Evolutionary conservation across 345 rosid species (phyloP), one percentile per base, ranked within the genome.

Genomic region (Acer yangbiense): DNA sequence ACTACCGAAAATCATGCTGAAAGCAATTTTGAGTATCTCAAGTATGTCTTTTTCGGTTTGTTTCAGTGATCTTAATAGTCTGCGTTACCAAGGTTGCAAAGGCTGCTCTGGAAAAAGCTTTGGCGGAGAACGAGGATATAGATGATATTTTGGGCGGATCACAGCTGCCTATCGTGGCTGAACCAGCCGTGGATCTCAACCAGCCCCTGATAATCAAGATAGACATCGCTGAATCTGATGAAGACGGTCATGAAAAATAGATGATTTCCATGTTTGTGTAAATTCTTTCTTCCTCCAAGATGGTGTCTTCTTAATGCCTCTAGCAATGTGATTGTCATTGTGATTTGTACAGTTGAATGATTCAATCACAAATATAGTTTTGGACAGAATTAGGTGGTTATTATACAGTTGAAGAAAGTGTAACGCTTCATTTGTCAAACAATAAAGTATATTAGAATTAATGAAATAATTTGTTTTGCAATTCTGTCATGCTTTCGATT

Each of bases 131-230:
- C 48, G 98, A 89, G 68, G 90, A 85, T 35, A 48, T 90, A 6
- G 94, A 83, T 62, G 85, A 75, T 12, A 76, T 86, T 43, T 48
- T 82, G 18, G 82, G 72, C 41, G 73, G 89, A 0, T 85, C 92
- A 0, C 87, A 88, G 79, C 82, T 85, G 83, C 88, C 88, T 2
- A 77, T 81, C 1, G 70, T 76, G 61, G 85, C 72, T 6, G 93
- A 90, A 74, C 20, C 84, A 54, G 72, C 86, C 2, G 55, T 32
- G 8, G 91, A 86, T 77, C 88, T 94, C 73, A 88, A 66, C 62
- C 89, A 90, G 80, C 93, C 98, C 72, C 91, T 96, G 9, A 80
- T 96, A 46, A 87, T 94, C 82, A 92, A 92, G 89, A 89, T 96
- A 82, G 97, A 96, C 16, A 4, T 77, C 13, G 35, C 82, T 2